Base-by-base conservation (phyloP, 495 filamentous ascomycete genomes). In the Penicillium riverlandense region DNA sequence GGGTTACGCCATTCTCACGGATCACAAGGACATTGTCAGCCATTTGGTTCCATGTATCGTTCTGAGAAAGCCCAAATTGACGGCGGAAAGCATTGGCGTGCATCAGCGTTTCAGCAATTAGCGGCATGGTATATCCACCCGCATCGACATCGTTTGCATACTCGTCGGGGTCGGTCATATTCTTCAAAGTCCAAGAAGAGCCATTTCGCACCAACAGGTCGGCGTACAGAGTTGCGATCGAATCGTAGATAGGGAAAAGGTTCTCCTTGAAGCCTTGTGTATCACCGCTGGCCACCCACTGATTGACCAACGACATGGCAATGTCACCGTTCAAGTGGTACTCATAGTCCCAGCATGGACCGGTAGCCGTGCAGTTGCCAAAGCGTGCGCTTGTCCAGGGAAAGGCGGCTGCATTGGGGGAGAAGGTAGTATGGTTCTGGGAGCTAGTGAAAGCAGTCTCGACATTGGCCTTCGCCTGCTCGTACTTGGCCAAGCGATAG, bases 161-260 rank as follows among this genome's bases (percentile, higher is more conserved):
- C 60, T 87, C 83, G 54, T 87, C 83, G 12, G 85, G 85, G 61
- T 90, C 85, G 1, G 85, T 90, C 74, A 86, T 85, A 50, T 90
- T 90, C n/a, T 60, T 72, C 38, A 78, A 41, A 3, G 63, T 66
- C 61, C 72, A 78, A 9, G 43, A 55, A 30, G 67, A 70, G n/a
- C 71, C 67, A 54, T 84, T 83, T 27, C 61, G 73, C 33, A 65
- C 63, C 8, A 84, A 55, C 5, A 80, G 43, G 44, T 82, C 72
- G 1, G 65, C 62, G 55, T 76, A 83, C 33, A 83, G 69, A 0
- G 71, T 72, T 2, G 79, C 77, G 15, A 79, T 64, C 6, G 75
- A 75, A 44, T 82, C 67, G 45, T 76, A 81, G 37, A 84, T 72
- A 0, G 80, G 79, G 54, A 79, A 79, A 9, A 75, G 60, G 11